phyloP scores from a whole-genome alignment of 768 basidiomycete species.

The Lactifluus volemus region DNA sequence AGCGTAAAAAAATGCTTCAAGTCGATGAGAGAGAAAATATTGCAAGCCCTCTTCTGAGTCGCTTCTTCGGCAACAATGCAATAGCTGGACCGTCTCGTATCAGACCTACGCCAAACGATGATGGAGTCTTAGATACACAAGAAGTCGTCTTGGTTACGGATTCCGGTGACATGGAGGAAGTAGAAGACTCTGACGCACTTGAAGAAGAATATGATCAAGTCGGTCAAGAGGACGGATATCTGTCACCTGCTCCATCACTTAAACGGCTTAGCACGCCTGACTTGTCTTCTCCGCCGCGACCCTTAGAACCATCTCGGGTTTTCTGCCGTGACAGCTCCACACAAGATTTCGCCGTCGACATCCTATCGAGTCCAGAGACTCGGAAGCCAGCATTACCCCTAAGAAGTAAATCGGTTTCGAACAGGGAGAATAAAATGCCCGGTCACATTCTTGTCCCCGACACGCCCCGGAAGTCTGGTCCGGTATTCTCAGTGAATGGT shows the following conservation, averaged over 20 bases:
- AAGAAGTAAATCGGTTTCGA: constrained; percentile 11
- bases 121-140: constrained; percentile 27
- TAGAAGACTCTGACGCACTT: constrained; percentile 33
- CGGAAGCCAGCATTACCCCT: constrained; percentile 8
- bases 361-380: constrained; percentile 40
- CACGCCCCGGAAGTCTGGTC: constrained; percentile 9
- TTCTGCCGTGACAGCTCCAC: constrained; percentile 14
- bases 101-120: constrained; percentile 5
- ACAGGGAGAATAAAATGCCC: not conserved
- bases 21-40: constrained; percentile 33
- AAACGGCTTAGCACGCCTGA: constrained; percentile 44
- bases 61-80: constrained; percentile 15
- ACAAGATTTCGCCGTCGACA: constrained; percentile 43
- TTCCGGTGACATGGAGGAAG: constrained; percentile 28
- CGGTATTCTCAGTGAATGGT: not conserved
- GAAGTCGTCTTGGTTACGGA: constrained; percentile 30
- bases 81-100: constrained; percentile 4
- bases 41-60: constrained; percentile 19
- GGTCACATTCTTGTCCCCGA: constrained; percentile 6
- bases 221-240: constrained; percentile 74
- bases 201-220: constrained; percentile 34
- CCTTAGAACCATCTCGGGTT: constrained; percentile 5
- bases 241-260: constrained; percentile 57
- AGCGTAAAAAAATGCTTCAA: constrained; percentile 38
- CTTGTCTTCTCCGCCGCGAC: constrained; percentile 54